Evolutionary conservation across 176 grass and related monocot genomes (phyloP), one percentile per base, ranked within the genome.

Genomic region (Zea luxurians): DNA sequence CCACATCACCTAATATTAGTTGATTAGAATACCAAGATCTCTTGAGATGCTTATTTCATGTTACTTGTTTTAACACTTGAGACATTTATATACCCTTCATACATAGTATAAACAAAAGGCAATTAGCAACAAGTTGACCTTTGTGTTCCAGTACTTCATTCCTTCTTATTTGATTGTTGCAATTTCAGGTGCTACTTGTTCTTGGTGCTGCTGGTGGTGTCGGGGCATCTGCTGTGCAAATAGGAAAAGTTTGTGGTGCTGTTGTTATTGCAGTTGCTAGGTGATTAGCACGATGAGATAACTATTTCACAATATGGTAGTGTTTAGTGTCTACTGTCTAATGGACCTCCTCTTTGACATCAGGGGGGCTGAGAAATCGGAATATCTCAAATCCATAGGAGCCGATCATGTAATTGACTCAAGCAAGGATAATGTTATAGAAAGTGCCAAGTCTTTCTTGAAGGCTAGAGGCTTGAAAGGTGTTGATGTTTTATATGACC

Each of bases 121-220:
- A 43, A 63, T 66, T 67, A 48, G 53, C 16, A 63, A 37, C 64
- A 61, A 50, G 68, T 4, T 64, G 13, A 10, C 16, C 38, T 41
- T 34, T 49, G 35, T 43, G 8, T 81, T 45, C 12, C 2, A 42
- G 17, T 61, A 55, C 13, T 66, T 77, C 20, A 7, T 65, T 73
- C 41, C 10, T 38, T 86, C 66, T 73, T 40, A 38, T 71, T 66
- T 64, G 6, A 18, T 27, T 34, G 54, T 46, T 80, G 8, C 68
- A 48, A 77, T 85, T 88, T 68, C 83, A 98, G 95, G 95, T 94
- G 77, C 77, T 98, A 71, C 95, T 98, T 86, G 87, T 98, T 82
- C 89, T 98, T 72, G 95, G 95, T 82, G 95, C 95, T 80, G 95
- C 91, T 80, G 91, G 95, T 17, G 95, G 95, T 83, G 95, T 94